Conservation (phyloP, 257 asterid species). For the Thymus quinquecostatus region DNA sequence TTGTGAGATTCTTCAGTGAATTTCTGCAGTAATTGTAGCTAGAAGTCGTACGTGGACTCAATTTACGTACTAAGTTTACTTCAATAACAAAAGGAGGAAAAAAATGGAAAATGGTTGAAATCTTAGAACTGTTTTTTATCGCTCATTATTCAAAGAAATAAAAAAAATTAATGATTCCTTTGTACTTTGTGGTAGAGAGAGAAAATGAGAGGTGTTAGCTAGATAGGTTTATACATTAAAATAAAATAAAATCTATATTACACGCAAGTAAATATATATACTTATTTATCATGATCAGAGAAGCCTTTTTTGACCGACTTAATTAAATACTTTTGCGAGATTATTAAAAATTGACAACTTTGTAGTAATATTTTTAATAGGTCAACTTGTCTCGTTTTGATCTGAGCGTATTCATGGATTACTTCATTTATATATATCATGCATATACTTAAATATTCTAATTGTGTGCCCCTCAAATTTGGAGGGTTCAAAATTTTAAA, state of each 20-base stretch:
- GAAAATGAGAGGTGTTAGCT: background rate
- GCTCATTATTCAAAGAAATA: background rate
- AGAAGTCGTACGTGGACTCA: too few species aligned
- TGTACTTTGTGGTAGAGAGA: background rate
- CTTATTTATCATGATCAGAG: background rate
- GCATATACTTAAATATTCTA: too few species aligned
- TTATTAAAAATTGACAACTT: constrained; percentile 1
- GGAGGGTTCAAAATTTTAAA: too few species aligned
- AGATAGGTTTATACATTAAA: background rate
- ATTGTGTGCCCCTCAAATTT: too few species aligned
- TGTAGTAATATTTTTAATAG: background rate
- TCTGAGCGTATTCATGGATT: too few species aligned
- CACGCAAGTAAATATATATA: background rate
- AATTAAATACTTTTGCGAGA: background rate
- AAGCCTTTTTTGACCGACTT: background rate
- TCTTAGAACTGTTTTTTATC: background rate
- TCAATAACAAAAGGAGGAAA: too few species aligned
- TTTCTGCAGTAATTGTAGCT: too few species aligned
- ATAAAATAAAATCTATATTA: background rate
- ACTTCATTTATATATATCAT: too few species aligned
- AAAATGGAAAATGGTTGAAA: background rate
- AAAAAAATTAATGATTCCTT: background rate
- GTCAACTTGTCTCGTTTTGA: background rate
- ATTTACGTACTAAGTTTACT: too few species aligned
- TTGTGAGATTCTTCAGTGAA: too few species aligned